phyloP scores from a whole-genome alignment of 345 rosid species.

The Chamaenerion angustifolium region DNA sequence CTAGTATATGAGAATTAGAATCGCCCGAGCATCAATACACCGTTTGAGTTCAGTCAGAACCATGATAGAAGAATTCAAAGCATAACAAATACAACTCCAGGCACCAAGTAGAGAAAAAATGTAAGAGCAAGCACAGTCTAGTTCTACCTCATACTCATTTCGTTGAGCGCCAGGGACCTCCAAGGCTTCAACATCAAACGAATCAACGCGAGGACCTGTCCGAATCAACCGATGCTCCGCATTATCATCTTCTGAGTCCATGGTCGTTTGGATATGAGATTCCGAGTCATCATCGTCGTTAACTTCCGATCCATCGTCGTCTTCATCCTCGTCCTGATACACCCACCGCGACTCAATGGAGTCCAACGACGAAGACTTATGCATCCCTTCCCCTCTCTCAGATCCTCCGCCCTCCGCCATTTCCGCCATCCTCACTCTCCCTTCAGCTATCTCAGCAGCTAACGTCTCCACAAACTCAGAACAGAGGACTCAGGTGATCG shows the following conservation, averaged over 20 bases:
- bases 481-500: too few relatives aligned
- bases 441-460: too few relatives aligned
- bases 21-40: too few relatives aligned
- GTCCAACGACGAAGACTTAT: constrained; percentile 53
- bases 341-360: constrained; percentile 92
- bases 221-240: constrained; percentile 73
- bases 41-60: too few relatives aligned
- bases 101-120: too few relatives aligned
- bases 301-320: constrained; percentile 47
- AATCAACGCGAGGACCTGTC: constrained; percentile 74
- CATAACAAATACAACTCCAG: too few relatives aligned
- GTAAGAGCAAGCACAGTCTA: too few relatives aligned
- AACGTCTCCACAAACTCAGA: too few relatives aligned
- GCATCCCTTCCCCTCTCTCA: constrained; percentile 35
- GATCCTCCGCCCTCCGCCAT: constrained; percentile 61
- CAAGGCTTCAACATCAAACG: constrained; percentile 93
- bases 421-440: not conserved
- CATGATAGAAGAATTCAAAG: too few relatives aligned
- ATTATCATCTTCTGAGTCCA: constrained; percentile 71
- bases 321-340: constrained; percentile 76
- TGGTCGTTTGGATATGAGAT: constrained; percentile 16
- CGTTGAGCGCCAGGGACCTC: constrained; percentile 79
- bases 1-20: too few relatives aligned
- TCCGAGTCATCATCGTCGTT: constrained; percentile 29
- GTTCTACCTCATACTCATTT: constrained; percentile 55